These are phyloP conservation scores for Colletotrichum simmondsii DNA, from an alignment of 2,329 filamentous ascomycete species.

Conservation along the genomic window DNA sequence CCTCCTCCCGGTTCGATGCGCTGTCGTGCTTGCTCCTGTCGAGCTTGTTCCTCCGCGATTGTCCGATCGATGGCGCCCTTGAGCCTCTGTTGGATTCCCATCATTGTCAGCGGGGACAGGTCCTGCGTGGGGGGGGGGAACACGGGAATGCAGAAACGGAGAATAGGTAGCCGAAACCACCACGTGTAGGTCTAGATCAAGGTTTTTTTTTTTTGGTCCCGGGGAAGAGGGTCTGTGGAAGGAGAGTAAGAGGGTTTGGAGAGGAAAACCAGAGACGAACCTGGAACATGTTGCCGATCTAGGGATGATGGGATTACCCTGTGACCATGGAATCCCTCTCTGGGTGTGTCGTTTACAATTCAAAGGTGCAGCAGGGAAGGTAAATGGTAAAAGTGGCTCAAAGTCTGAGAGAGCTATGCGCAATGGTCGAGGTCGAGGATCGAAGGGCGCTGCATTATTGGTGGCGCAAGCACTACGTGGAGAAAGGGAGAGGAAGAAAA, in stretches of 20 bases:
- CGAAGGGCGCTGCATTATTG: conserved; percentile 26
- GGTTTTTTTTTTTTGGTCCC: background rate
- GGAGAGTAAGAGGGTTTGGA: conserved; percentile 7
- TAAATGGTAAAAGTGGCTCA: background rate
- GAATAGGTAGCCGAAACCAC: background rate
- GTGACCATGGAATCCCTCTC: conserved; percentile 23
- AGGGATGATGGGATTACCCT: conserved; percentile 34
- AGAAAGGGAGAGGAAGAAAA: background rate
- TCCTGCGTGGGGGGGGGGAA: background rate
- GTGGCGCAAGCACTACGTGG: background rate
- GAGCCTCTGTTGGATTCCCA: conserved; percentile 68
- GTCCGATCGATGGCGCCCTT: conserved; percentile 87
- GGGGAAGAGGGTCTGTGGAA: background rate
- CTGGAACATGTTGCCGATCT: conserved; percentile 40
- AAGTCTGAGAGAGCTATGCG: conserved; percentile 19
- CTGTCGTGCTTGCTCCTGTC: conserved; percentile 64
- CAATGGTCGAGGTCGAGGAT: conserved; percentile 3
- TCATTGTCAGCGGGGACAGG: background rate
- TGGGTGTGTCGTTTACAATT: background rate
- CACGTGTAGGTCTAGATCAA: background rate
- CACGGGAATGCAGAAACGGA: background rate
- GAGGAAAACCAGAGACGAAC: conserved; percentile 29
- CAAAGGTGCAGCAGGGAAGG: background rate
- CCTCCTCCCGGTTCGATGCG: conserved; percentile 18
- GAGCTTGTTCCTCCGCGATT: conserved; percentile 92